Evolutionary conservation across 2,329 filamentous ascomycete species (phyloP).

Genomic region (Aspergillus sp.): DNA sequence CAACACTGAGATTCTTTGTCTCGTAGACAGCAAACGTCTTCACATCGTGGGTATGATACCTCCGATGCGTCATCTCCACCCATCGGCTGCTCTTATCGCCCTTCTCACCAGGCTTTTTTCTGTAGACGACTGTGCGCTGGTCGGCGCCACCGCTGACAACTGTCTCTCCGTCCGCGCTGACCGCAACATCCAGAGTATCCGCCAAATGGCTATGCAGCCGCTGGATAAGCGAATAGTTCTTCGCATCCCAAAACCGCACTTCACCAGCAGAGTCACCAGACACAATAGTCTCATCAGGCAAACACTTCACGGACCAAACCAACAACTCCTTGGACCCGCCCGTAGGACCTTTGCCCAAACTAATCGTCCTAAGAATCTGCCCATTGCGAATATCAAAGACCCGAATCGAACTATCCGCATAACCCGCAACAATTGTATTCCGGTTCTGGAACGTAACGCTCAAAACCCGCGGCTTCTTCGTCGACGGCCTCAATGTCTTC

Average conservation of each 20-base stretch:
- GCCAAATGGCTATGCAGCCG: constrained; percentile 83
- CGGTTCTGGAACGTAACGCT: constrained; percentile 88
- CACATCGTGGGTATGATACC: constrained; percentile 91
- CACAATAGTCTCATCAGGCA: constrained; percentile 84
- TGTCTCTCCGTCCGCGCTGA: constrained; percentile 74
- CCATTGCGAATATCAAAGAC: constrained; percentile 83
- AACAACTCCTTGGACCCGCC: constrained; percentile 82
- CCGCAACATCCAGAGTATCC: constrained; percentile 84
- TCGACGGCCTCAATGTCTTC: constrained; percentile 71
- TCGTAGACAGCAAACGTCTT: constrained; percentile 93
- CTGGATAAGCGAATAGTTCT: constrained; percentile 85
- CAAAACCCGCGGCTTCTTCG: constrained; percentile 84
- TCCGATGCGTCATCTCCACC: constrained; percentile 80
- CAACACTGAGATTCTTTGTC: constrained; percentile 74
- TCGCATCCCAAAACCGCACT: constrained; percentile 89
- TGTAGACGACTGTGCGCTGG: constrained; percentile 80
- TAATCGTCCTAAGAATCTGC: constrained; percentile 75
- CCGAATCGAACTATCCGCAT: constrained; percentile 94
- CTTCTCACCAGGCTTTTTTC: constrained; percentile 52
- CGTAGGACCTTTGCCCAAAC: constrained; percentile 73
- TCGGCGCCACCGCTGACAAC: constrained; percentile 93
- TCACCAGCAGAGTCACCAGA: constrained; percentile 95
- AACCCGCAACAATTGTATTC: constrained; percentile 81
- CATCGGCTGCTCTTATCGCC: constrained; percentile 65
- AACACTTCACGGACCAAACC: constrained; percentile 88